These are phyloP conservation scores for Hanseniaspora hatyaiensis DNA, from an alignment of 805 yeast species.

Conservation along the genomic window DNA sequence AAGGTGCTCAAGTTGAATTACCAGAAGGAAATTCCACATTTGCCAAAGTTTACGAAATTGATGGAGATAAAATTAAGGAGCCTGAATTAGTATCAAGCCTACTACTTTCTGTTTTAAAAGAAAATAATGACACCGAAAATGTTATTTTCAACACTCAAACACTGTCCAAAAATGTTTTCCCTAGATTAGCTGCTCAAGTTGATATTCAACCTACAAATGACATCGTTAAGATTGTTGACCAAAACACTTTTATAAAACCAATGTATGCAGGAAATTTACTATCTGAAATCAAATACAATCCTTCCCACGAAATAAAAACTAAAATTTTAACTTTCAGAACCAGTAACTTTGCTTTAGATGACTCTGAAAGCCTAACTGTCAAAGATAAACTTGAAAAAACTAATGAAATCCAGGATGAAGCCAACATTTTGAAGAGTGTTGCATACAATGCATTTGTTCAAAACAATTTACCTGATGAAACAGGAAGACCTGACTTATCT, in stretches of 20 bases:
- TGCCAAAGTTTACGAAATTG: slow-evolving; percentile 39
- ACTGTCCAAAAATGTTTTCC: slow-evolving; percentile 74
- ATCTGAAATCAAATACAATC: slow-evolving; percentile 64
- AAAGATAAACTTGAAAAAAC: slow-evolving; percentile 31
- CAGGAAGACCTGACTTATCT: slow-evolving; percentile 80
- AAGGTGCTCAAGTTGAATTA: slow-evolving; percentile 23
- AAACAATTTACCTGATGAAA: slow-evolving; percentile 56
- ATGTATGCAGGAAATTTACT: slow-evolving; percentile 93
- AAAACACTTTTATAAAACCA: slow-evolving; percentile 76
- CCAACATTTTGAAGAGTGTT: slow-evolving; percentile 26
- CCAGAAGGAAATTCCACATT: slow-evolving; percentile 35
- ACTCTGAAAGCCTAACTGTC: slow-evolving; percentile 27
- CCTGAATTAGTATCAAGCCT: slow-evolving; percentile 79
- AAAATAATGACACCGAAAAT: slow-evolving; percentile 44
- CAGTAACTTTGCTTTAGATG: slow-evolving; percentile 16
- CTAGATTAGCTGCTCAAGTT: slow-evolving; percentile 73
- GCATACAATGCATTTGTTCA: slow-evolving; percentile 24
- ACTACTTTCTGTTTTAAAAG: slow-evolving; percentile 32
- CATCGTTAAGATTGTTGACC: slow-evolving; percentile 52
- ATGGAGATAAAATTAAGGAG: slow-evolving; percentile 51
- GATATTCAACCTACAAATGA: slow-evolving; percentile 86
- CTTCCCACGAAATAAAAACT: slow-evolving; percentile 66
- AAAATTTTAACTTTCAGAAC: slow-evolving; percentile 27
- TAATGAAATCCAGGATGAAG: slow-evolving; percentile 36
- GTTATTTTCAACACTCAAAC: slow-evolving; percentile 75